Evolutionary conservation across 2,329 filamentous ascomycete genomes (phyloP).

Genomic region (Myriosclerotinia scirpicola): DNA sequence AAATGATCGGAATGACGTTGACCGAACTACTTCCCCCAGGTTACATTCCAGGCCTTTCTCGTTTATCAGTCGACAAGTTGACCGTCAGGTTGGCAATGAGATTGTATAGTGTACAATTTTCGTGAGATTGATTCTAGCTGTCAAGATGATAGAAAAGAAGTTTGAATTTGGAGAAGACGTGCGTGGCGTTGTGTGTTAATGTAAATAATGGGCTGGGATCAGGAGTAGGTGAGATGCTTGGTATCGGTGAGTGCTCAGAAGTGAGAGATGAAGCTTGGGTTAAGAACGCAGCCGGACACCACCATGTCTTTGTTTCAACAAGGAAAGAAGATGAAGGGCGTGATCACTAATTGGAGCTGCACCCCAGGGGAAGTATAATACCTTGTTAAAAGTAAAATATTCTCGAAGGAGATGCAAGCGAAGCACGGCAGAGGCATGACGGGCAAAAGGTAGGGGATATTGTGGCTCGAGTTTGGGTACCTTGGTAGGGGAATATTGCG

Average conservation of each 20-base stretch:
- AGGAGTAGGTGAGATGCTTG: constrained; percentile 4
- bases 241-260: constrained; percentile 11
- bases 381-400: constrained; percentile 13
- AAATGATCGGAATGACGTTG: constrained; percentile 10
- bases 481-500: constrained; percentile 21
- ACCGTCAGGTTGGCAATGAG: not conserved
- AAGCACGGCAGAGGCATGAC: not conserved
- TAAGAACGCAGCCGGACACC: not conserved
- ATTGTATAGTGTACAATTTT: not conserved
- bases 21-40: not conserved
- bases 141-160: not conserved
- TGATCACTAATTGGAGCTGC: constrained; percentile 13
- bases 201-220: constrained; percentile 2
- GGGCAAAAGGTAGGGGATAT: not conserved
- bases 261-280: constrained; percentile 6
- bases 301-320: constrained; percentile 6
- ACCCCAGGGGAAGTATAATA: not conserved
- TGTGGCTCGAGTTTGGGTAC: not conserved
- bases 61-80: constrained; percentile 12
- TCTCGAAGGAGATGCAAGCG: constrained; percentile 12
- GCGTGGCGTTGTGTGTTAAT: not conserved
- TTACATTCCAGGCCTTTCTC: not conserved
- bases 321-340: constrained; percentile 20
- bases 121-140: not conserved
- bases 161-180: not conserved